These are phyloP conservation scores for Aspergillus texensis DNA, from an alignment of 2,329 filamentous ascomycete genomes.

Conservation along the genomic window DNA sequence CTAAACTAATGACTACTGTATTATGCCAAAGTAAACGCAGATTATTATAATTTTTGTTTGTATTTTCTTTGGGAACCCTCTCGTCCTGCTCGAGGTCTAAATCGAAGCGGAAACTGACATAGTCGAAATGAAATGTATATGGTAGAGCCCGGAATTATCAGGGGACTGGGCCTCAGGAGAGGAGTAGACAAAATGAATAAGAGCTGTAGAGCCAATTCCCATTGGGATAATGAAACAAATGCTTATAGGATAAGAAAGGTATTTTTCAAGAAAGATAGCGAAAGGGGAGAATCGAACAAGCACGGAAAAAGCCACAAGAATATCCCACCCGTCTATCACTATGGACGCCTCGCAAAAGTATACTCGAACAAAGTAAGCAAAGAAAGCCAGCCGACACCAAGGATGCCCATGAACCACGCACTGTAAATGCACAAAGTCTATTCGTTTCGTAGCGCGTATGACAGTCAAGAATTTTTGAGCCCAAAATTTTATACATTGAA, in stretches of 20 bases:
- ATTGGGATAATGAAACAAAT: slow-evolving; percentile 9
- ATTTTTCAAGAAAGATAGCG: not conserved
- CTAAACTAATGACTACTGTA: no score
- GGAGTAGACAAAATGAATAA: slow-evolving; percentile 11
- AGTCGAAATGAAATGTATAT: slow-evolving; percentile 4
- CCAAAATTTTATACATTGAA: slow-evolving; percentile 17
- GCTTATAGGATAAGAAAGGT: not conserved
- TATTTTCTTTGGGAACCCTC: not conserved
- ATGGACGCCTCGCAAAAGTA: slow-evolving; percentile 27
- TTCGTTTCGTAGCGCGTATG: slow-evolving; percentile 43
- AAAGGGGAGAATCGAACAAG: slow-evolving; percentile 11
- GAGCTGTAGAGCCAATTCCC: slow-evolving; percentile 18
- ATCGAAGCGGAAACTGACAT: slow-evolving; percentile 2
- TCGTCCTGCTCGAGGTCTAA: slow-evolving; percentile 14
- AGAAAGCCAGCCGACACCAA: slow-evolving; percentile 35
- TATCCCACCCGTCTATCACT: slow-evolving; percentile 31
- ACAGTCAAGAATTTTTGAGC: slow-evolving; percentile 18
- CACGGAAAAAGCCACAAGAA: slow-evolving; percentile 19
- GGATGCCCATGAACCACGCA: slow-evolving; percentile 38
- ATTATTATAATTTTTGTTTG: not conserved
- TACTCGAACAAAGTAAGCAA: slow-evolving; percentile 17
- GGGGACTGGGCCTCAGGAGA: slow-evolving; percentile 4
- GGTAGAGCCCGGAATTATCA: not conserved
- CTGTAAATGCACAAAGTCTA: slow-evolving; percentile 45
- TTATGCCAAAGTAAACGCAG: not conserved